These are phyloP conservation scores for Aristolochia fimbriata DNA, from an alignment of 164 flowering plant species.

Conservation along the genomic window DNA sequence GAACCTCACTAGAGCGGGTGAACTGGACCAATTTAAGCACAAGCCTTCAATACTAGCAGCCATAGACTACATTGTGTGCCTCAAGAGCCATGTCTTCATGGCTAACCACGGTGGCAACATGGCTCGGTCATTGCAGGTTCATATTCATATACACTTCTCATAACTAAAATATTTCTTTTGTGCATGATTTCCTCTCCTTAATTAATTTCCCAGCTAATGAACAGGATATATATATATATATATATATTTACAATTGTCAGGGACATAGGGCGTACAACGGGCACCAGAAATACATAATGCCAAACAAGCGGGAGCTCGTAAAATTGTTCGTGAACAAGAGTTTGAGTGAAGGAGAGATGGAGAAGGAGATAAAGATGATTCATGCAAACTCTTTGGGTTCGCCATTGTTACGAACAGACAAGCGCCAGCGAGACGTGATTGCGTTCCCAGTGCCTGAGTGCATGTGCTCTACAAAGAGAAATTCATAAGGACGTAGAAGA, in stretches of 20 bases:
- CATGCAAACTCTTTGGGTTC: constrained; percentile 11
- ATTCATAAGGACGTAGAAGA: too few relatives aligned
- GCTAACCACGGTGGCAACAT: constrained; percentile 24
- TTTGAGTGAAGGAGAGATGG: constrained; percentile 8
- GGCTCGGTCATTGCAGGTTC: constrained; percentile 17
- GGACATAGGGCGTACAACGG: constrained; percentile 19
- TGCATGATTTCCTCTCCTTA: too few relatives aligned
- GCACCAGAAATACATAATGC: constrained; percentile 16
- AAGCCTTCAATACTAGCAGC: constrained; percentile 16
- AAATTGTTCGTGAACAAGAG: constrained; percentile 11
- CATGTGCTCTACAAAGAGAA: neutral
- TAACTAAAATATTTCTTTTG: neutral
- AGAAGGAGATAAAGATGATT: constrained; percentile 6
- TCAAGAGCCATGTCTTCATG: constrained; percentile 21
- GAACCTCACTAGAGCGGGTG: constrained; percentile 12
- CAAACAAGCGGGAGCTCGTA: constrained; percentile 14
- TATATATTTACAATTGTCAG: constrained; percentile 3
- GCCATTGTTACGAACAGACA: constrained; percentile 6
- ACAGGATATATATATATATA: too few relatives aligned
- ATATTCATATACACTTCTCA: neutral
- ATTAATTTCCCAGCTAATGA: too few relatives aligned
- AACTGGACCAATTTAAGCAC: constrained; percentile 9
- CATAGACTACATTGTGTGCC: constrained; percentile 17
- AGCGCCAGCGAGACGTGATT: constrained; percentile 1
- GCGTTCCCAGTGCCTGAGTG: constrained; percentile 1